Evolutionary conservation across 1,284 basidiomycete genomes (phyloP).

Genomic region (Wolfiporia cocos): DNA sequence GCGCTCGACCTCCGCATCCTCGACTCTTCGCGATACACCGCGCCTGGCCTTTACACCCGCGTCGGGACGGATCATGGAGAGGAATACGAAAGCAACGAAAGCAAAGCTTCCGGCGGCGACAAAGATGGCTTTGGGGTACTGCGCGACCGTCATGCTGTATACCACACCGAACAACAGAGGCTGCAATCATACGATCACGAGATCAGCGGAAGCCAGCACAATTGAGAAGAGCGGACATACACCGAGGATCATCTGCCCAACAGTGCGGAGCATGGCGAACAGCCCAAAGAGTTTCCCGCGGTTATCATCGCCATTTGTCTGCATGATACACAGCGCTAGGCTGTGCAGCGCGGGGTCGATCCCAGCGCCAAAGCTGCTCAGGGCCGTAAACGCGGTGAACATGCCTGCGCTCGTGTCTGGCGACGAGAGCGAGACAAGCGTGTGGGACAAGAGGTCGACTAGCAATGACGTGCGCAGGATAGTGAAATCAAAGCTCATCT

Average conservation of each 20-base stretch:
- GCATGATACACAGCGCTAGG: constrained; percentile 61
- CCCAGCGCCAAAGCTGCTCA: constrained; percentile 58
- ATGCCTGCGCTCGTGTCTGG: constrained; percentile 24
- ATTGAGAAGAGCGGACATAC: constrained; percentile 35
- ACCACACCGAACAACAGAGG: constrained; percentile 66
- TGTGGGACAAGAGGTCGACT: constrained; percentile 61
- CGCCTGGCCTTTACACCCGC: constrained; percentile 14
- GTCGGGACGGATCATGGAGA: constrained; percentile 46
- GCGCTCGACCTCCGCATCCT: constrained; percentile 24
- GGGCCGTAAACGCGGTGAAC: constrained; percentile 50
- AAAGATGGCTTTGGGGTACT: constrained; percentile 64
- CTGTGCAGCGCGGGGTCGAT: constrained; percentile 62
- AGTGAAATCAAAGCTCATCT: constrained; percentile 65
- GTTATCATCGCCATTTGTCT: constrained; percentile 34
- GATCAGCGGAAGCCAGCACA: neutral
- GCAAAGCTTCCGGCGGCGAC: constrained; percentile 46
- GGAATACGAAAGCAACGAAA: constrained; percentile 38
- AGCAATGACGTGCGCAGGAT: constrained; percentile 55
- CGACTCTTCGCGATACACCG: constrained; percentile 8
- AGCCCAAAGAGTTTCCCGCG: constrained; percentile 62
- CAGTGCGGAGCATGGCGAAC: constrained; percentile 57
- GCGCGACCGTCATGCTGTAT: constrained; percentile 60
- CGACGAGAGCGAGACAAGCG: constrained; percentile 48
- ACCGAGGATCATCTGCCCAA: constrained; percentile 62
- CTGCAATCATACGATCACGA: constrained; percentile 27